Evolutionary conservation across 371 early-diverging fungal genomes (phyloP), one percentile per base, ranked within the genome.

Genomic region (Basidiobolus meristosporus): DNA sequence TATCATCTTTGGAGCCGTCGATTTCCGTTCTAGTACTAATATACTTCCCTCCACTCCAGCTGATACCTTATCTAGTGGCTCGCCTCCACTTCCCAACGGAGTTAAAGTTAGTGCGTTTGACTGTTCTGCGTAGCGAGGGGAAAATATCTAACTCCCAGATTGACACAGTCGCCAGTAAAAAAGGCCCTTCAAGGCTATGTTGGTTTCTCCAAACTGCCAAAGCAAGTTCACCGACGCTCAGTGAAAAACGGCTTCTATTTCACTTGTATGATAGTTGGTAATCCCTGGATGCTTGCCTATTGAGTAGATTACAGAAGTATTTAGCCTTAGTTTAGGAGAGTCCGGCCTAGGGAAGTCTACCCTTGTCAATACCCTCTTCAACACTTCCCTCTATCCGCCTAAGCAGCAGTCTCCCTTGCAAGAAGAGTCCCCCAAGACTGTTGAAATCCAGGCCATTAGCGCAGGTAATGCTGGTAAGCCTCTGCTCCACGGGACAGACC

Each of bases 291-390:
- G 19, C 33, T 39, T 40, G 29, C 26, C 35, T 37, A 44, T 21
- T 31, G 20, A 15, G 14, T 18, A 11, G 7, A 28, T 31, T 18
- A 26, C 6, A 20, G 20, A 17, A 2, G 26, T 10, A 32, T 17
- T 15, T 5, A 26, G 9, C 26, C 3, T 9, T 9, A 9, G 29
- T 31, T 7, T 54, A 78, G 90, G 96, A 52, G 93, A 95, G 71
- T 83, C 92, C 39, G 99, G 98, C 38, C 73, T 98, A 38, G 99
- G 99, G 43, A 93, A 98, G 66, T 90, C 98, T n/a, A 99, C 99
- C n/a, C 67, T 99, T 16, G 81, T 98, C 50, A 98, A 97, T 75
- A 95, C 98, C 28, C 67, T 99, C 42, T 99, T 98, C 70, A 88
- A 86, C 61, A 78, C 88, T 23, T 65, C 75, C 39, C 60, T 99